phyloP scores from a whole-genome alignment of 2,329 filamentous ascomycete genomes.

The Venturia asperata region DNA sequence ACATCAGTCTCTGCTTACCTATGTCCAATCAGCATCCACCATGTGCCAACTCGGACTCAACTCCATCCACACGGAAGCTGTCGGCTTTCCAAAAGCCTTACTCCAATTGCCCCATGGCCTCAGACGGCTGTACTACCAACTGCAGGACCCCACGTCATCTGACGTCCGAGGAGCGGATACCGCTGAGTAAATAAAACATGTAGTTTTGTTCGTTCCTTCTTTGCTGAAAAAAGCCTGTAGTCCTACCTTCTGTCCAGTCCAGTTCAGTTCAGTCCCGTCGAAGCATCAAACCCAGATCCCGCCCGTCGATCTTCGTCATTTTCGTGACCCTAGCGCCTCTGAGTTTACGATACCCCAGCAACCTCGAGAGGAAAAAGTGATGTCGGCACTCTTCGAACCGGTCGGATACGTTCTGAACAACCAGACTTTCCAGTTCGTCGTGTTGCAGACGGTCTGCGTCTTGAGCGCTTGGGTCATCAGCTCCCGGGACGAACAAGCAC shows the following conservation, averaged over 20 bases:
- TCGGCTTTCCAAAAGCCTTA: neutral
- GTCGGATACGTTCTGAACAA: constrained; percentile 3
- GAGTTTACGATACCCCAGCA: neutral
- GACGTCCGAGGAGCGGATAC: neutral
- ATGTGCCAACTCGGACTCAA: neutral
- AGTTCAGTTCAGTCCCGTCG: too few relatives aligned
- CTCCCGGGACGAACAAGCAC: neutral
- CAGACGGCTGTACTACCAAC: neutral
- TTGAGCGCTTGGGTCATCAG: constrained; percentile 8
- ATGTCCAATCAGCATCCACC: neutral
- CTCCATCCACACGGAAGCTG: constrained; percentile 1
- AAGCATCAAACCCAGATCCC: neutral
- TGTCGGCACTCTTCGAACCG: constrained; percentile 8
- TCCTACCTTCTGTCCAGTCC: too few relatives aligned
- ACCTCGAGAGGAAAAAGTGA: neutral
- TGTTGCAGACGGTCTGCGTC: constrained; percentile 1
- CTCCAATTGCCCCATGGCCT: neutral
- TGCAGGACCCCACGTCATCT: neutral
- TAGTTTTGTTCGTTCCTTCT: neutral
- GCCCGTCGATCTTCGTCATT: neutral
- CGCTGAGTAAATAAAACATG: neutral
- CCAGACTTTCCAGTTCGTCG: constrained; percentile 9
- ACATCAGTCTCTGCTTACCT: neutral
- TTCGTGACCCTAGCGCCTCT: neutral
- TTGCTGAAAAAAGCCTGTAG: neutral